phyloP scores from a whole-genome alignment of 306 rosid species.

The Vicia sativa region DNA sequence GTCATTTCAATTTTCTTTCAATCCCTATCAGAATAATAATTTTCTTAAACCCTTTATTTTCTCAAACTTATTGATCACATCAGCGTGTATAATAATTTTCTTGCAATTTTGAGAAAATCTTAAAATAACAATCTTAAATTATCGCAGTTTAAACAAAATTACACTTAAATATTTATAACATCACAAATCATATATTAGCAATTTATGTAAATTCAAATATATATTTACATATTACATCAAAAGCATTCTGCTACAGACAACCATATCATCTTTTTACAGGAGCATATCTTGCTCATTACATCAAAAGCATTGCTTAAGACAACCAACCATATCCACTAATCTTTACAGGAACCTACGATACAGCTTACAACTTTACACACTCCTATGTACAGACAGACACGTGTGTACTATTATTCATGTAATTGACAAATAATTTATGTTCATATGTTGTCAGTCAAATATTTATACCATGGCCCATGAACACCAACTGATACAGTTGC shows the following conservation, averaged over 20 bases:
- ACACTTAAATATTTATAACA: not conserved
- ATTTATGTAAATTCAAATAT: constrained; percentile 19
- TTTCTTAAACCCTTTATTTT: no score
- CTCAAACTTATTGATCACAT: no score
- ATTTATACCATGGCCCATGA: constrained; percentile 82
- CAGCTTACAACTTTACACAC: constrained; percentile 46
- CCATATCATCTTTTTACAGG: not conserved
- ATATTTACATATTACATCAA: constrained; percentile 42
- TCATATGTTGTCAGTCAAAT: constrained; percentile 49
- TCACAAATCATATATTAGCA: constrained; percentile 15
- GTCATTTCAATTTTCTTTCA: no score
- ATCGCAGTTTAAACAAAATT: no score
- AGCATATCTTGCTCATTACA: constrained; percentile 18
- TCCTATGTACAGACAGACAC: constrained; percentile 43
- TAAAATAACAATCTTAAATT: no score
- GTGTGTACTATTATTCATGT: constrained; percentile 32
- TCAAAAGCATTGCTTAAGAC: constrained; percentile 38
- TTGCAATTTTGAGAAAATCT: no score
- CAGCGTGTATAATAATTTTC: no score
- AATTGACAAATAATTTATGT: constrained; percentile 33
- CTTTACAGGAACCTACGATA: constrained; percentile 37
- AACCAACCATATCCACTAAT: constrained; percentile 28
- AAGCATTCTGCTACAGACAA: constrained; percentile 41
- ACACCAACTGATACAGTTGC: constrained; percentile 73
- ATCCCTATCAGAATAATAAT: no score